Evolutionary conservation across 75 land plant species (phyloP).

Genomic region (Cryptomeria japonica): DNA sequence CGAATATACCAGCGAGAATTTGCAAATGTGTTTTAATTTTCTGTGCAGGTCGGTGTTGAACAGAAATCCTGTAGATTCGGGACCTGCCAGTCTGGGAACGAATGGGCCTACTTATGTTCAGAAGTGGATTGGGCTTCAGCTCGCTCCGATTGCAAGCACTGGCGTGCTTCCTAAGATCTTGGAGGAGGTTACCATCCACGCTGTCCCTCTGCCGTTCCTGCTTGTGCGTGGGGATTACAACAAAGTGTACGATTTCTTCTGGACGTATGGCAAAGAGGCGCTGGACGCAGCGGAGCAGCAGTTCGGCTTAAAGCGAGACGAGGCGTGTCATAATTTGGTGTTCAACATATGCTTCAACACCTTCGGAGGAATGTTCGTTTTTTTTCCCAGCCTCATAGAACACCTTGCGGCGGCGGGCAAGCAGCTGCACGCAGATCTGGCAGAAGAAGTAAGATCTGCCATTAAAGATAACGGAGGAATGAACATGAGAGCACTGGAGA

Average conservation of each 20-base stretch:
- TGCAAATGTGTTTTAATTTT: too few species aligned
- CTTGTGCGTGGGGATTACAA: conserved; percentile 29
- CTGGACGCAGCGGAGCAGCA: conserved; percentile 57
- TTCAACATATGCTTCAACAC: conserved; percentile 64
- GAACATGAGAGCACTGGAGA: conserved; percentile 21
- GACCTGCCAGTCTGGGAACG: conserved; percentile 24
- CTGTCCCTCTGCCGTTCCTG: too few species aligned
- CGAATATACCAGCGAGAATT: too few species aligned
- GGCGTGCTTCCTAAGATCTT: too few species aligned
- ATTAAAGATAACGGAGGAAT: too few species aligned
- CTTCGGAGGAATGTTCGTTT: conserved; percentile 60
- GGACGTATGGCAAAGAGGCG: conserved; percentile 20
- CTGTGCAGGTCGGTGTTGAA: conserved; percentile 3
- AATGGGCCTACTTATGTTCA: conserved; percentile 42
- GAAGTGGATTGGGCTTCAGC: conserved; percentile 45
- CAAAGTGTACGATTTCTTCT: conserved; percentile 35
- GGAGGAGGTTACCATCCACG: too few species aligned
- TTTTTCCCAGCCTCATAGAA: conserved; percentile 35
- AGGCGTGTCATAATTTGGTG: conserved; percentile 40
- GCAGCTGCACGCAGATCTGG: too few species aligned
- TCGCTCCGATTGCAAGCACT: too few species aligned
- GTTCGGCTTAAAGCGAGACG: too few species aligned
- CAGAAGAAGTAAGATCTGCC: too few species aligned
- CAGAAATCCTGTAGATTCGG: conserved; percentile 35
- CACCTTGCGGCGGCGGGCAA: too few species aligned